These are phyloP conservation scores for Coemansia biformis DNA, from an alignment of 192 early-diverging fungal genomes.

Conservation along the genomic window DNA sequence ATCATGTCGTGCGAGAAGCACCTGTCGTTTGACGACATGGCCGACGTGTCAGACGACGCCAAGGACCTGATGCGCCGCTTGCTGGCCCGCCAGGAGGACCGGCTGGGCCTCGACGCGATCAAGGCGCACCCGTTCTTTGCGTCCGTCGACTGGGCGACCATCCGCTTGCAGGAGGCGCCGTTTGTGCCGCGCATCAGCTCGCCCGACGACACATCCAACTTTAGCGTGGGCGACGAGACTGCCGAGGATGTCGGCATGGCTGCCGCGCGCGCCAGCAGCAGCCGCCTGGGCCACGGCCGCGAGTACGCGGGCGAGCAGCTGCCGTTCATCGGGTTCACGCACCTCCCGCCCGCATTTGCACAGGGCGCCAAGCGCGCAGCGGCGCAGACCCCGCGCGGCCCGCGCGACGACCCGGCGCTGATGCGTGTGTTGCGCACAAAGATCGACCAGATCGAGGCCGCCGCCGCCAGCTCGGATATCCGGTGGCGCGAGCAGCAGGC, in stretches of 20 bases:
- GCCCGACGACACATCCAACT: slow-evolving; percentile 85
- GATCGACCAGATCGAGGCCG: slow-evolving; percentile 34
- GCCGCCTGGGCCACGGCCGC: slow-evolving; percentile 45
- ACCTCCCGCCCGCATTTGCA: slow-evolving; percentile 32
- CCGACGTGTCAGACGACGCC: slow-evolving; percentile 56
- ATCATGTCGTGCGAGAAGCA: slow-evolving; percentile 73
- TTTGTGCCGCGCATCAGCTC: slow-evolving; percentile 83
- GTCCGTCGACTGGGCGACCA: slow-evolving; percentile 56
- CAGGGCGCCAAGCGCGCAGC: slow-evolving; percentile 1
- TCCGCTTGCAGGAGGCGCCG: slow-evolving; percentile 61
- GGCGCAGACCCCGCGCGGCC: slow-evolving; percentile 21
- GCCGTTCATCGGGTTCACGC: slow-evolving; percentile 86
- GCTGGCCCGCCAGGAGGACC: slow-evolving; percentile 63
- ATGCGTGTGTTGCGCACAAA: slow-evolving; percentile 15
- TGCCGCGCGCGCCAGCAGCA: slow-evolving; percentile 48
- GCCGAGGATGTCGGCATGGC: slow-evolving; percentile 50
- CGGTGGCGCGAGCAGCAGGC: slow-evolving; percentile 16
- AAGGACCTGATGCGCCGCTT: slow-evolving; percentile 71
- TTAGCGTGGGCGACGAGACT: slow-evolving; percentile 74
- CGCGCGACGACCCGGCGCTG: slow-evolving; percentile 32
- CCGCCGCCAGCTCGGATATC: slow-evolving; percentile 2
- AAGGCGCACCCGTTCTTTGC: slow-evolving; percentile 65
- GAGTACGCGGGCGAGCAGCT: slow-evolving; percentile 73
- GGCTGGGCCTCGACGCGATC: slow-evolving; percentile 66
- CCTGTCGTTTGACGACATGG: slow-evolving; percentile 63